Evolutionary conservation across 108 stramenopile genomes (phyloP).

Genomic region (Nitzschia sp.): DNA sequence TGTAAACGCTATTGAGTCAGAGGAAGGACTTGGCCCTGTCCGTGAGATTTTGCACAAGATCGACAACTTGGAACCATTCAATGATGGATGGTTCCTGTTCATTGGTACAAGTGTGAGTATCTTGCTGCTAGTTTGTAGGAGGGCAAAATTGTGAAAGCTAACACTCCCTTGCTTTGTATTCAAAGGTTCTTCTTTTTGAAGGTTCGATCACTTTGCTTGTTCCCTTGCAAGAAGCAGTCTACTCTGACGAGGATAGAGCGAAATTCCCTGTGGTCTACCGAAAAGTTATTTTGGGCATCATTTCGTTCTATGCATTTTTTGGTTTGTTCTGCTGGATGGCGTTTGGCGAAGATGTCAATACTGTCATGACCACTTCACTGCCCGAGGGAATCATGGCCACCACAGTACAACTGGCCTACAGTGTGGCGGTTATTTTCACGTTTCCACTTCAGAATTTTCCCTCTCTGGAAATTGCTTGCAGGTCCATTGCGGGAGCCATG

Average conservation of each 20-base stretch:
- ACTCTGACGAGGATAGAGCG: constrained; percentile 35
- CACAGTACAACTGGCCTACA: constrained; percentile 67
- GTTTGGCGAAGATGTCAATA: constrained; percentile 56
- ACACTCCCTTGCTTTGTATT: neutral
- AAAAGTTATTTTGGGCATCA: constrained; percentile 53
- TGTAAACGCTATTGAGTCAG: constrained; percentile 15
- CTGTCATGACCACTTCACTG: constrained; percentile 67
- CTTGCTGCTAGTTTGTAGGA: neutral
- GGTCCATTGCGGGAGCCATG: constrained; percentile 30
- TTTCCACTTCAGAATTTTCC: constrained; percentile 81
- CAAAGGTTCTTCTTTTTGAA: constrained; percentile 18
- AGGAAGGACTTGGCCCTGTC: constrained; percentile 17
- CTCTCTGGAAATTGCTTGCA: constrained; percentile 59
- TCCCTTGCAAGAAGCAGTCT: constrained; percentile 71
- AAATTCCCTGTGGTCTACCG: constrained; percentile 57
- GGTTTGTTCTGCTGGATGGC: constrained; percentile 57
- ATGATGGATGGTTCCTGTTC: constrained; percentile 63
- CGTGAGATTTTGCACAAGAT: constrained; percentile 25
- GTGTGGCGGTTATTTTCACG: constrained; percentile 66
- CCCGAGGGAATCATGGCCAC: constrained; percentile 50
- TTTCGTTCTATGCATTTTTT: constrained; percentile 67
- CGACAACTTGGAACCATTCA: constrained; percentile 24
- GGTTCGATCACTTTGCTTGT: constrained; percentile 70
- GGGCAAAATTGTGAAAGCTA: neutral
- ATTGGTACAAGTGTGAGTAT: constrained; percentile 54